Evolutionary conservation across 2,329 filamentous ascomycete species (phyloP), one percentile per base, ranked within the genome.

Genomic region (Colletotrichum euphorbiae): DNA sequence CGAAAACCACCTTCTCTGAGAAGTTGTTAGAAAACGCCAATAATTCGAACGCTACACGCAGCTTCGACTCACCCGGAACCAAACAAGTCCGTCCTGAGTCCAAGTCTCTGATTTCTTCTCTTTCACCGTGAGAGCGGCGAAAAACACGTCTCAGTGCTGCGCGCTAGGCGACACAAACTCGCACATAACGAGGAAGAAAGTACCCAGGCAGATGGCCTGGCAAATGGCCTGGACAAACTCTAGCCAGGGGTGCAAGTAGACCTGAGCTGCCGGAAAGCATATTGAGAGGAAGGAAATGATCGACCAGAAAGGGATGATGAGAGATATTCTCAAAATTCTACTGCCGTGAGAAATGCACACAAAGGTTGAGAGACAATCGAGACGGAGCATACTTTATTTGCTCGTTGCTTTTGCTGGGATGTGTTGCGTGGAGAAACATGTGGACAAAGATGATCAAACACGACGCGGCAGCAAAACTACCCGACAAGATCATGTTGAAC

Each of bases 181-280:
- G 70, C 79, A 81, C 43, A 83, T 74, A 31, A 84, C 76, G 9
- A 84, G 74, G 69, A 82, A 82, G 71, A 84, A 84, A 11, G 76
- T 75, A n/a, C 76, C 77, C 2, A 85, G 72, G 9, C 81, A 79
- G 31, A 81, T 72, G 4, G 77, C 73, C 72, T 84, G 72, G 9
- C 81, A 79, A 28, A 81, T 72, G 4, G 77, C 73, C 72, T 84
- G 78, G 66, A 79, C 76, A 6, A 81, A 67, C 21, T 80, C 77
- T 24, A 79, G 71, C 73, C 79, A 80, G 3, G 79, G 76, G 33
- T 76, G 71, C 12, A 84, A 65, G 69, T 83, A 84, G 48, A 80
- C 75, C 50, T 79, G 77, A 2, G 76, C 71, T 21, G 75, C 73
- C 2, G 80, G 79, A 42, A 78, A 79, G 60, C 73, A 74, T 17